phyloP scores from a whole-genome alignment of 2,329 filamentous ascomycete genomes.

The Diaporthe destruens region DNA sequence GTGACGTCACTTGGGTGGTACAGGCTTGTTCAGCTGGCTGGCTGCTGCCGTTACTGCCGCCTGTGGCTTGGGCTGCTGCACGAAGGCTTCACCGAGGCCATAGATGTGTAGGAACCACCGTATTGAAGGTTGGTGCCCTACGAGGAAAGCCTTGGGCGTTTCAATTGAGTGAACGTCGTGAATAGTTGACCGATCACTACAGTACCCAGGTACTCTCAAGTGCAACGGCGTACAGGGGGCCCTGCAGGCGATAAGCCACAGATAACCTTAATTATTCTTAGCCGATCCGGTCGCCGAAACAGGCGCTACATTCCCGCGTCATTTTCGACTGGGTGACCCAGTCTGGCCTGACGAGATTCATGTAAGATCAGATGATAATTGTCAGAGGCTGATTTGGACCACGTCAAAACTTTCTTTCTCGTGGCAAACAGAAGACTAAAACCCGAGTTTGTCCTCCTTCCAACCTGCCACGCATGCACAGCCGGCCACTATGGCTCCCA shows the following conservation, averaged over 20 bases:
- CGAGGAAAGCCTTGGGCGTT: not conserved
- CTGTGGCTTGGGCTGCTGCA: not conserved
- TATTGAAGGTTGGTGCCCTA: not conserved
- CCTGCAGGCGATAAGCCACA: slow-evolving; percentile 31
- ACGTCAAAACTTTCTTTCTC: not conserved
- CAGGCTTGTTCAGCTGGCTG: not conserved
- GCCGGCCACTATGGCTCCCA: slow-evolving; percentile 68
- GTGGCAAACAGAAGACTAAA: not conserved
- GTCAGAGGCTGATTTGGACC: not conserved
- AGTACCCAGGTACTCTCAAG: not conserved
- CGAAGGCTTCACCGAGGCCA: not conserved
- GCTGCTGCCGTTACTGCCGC: not conserved
- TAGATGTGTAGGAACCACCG: too few relatives aligned
- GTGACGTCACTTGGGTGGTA: slow-evolving; percentile 18
- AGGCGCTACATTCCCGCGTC: slow-evolving; percentile 35
- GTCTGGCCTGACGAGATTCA: slow-evolving; percentile 24
- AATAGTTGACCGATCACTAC: not conserved
- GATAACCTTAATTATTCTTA: slow-evolving; percentile 43
- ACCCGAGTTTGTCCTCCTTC: not conserved
- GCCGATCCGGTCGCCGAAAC: slow-evolving; percentile 42
- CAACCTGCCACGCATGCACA: not conserved
- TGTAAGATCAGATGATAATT: slow-evolving; percentile 39
- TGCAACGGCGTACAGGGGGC: not conserved
- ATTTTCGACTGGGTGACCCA: slow-evolving; percentile 37
- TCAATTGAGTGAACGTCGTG: not conserved